Evolutionary conservation across 331 rosid species (phyloP), one percentile per base, ranked within the genome.

Genomic region (Ulmus americana): DNA sequence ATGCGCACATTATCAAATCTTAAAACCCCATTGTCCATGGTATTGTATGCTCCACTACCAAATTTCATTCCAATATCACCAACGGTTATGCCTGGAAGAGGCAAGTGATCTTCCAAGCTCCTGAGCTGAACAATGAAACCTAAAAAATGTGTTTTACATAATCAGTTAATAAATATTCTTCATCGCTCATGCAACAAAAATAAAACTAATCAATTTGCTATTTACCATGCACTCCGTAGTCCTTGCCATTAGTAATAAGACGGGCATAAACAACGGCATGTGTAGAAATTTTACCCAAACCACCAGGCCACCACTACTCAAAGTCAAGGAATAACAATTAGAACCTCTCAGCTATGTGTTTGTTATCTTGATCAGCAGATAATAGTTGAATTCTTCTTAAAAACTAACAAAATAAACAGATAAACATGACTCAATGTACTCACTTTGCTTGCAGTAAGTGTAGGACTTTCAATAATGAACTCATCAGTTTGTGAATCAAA

Each of bases 251-350:
- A 22, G 77, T 82, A 44, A 85, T 85, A 74, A 94, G 90, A 82
- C 90, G 95, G 10, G 99, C 97, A 82, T 82, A 94, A 61, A 84
- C 82, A 79, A 87, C 76, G 69, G 85, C 95, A 66, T 94, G 97
- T 0, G 97, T 94, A 5, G 98, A 82, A 46, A 78, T 73, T 79
- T 94, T 94, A 70, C 98, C 98, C 88, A 94, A 75, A 48, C 98
- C 98, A 73, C 97, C 98, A 72, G 98, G 98, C 98, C 98, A 94
- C 98, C 98, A 94, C 98, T 94, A 79, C 61, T 42, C 71, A 70
- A 55, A 68, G 59, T 20, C n/a, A 50, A 63, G 64, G 68, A 63
- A 63, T 22, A 45, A 61, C 63, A 43, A 47, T 56, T 49, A 76
- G 71, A 72, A 67, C 45, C 35, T 28, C 35, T 28, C 35, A 76